Evolutionary conservation across 306 rosid genomes (phyloP).

Genomic region (Dryas alaskensis): DNA sequence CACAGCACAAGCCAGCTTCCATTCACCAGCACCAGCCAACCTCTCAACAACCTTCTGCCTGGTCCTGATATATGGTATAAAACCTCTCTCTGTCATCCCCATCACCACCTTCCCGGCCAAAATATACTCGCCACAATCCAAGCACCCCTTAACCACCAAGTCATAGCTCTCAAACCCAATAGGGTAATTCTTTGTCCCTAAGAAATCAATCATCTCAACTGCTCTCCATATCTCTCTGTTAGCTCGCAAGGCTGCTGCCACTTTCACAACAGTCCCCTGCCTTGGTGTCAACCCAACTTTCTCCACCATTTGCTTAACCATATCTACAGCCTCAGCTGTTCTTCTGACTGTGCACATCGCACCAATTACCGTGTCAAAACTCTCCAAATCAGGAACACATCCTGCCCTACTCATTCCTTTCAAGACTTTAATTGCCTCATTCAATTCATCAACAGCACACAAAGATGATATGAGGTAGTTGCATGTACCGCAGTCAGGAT

Average conservation of each 20-base stretch:
- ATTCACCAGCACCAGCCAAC: conserved; percentile 59
- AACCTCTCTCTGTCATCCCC: conserved; percentile 52
- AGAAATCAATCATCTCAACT: conserved; percentile 54
- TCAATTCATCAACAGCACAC: conserved; percentile 46
- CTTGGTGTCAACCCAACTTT: conserved; percentile 44
- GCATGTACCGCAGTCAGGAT: conserved; percentile 58
- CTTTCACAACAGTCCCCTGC: conserved; percentile 45
- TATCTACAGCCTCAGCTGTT: conserved; percentile 49
- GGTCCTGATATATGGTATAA: conserved; percentile 58
- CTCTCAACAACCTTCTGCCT: conserved; percentile 82
- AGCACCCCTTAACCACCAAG: conserved; percentile 63
- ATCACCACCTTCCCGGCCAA: conserved; percentile 72
- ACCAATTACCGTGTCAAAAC: conserved; percentile 53
- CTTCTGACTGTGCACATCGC: conserved; percentile 54
- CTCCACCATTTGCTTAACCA: conserved; percentile 49
- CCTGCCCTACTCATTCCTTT: conserved; percentile 73
- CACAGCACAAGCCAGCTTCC: conserved; percentile 69
- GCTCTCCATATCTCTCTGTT: conserved; percentile 67
- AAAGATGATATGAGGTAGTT: conserved; percentile 62
- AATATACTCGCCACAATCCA: conserved; percentile 65
- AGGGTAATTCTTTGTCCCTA: conserved; percentile 49
- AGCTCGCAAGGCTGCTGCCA: conserved; percentile 50
- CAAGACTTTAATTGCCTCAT: conserved; percentile 47
- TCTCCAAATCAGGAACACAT: conserved; percentile 65
- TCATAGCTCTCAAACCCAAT: conserved; percentile 79